phyloP scores from a whole-genome alignment of 805 yeast genomes.

The Saccharomyces eubayanus region DNA sequence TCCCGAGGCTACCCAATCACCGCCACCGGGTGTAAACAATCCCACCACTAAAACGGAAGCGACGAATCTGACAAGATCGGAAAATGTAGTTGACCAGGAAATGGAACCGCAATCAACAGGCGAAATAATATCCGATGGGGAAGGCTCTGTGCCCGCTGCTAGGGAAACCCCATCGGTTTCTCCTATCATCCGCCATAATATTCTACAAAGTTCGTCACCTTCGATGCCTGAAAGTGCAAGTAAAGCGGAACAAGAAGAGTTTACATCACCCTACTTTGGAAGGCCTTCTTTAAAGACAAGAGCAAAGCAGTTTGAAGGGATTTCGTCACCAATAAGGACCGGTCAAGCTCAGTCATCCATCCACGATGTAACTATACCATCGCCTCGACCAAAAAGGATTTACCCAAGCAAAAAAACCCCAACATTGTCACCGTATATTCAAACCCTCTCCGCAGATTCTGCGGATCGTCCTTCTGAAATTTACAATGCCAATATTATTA shows the following conservation, averaged over 20 bases:
- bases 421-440: background rate
- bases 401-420: background rate
- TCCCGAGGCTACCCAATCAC: background rate
- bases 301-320: background rate
- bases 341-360: background rate
- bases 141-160: background rate
- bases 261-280: conserved; percentile 11
- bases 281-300: conserved; percentile 5
- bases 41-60: background rate
- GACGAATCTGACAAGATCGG: background rate
- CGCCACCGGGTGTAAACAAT: background rate
- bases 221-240: background rate
- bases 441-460: background rate
- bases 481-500: conserved; percentile 3
- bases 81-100: background rate
- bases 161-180: background rate
- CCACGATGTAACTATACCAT: background rate
- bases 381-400: background rate
- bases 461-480: background rate
- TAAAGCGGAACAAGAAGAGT: background rate
- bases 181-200: background rate
- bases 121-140: background rate
- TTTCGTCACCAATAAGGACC: background rate
- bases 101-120: background rate
- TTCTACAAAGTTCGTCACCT: background rate